Evolutionary conservation across 805 yeast species (phyloP).

Genomic region (Candida argentea): DNA sequence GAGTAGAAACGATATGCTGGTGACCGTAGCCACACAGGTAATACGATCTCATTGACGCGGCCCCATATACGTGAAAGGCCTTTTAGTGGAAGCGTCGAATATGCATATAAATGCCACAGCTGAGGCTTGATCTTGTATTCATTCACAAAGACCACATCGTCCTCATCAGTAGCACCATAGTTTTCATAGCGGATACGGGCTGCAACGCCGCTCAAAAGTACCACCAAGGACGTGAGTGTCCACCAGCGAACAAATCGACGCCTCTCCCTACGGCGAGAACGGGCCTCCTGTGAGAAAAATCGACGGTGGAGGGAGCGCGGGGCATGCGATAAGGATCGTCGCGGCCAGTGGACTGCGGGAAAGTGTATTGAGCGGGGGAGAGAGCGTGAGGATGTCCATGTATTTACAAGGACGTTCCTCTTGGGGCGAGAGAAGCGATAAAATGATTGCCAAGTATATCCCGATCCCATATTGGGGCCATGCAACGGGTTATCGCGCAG

Average conservation of each 20-base stretch:
- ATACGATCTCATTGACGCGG: slow-evolving; percentile 63
- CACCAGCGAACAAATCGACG: slow-evolving; percentile 40
- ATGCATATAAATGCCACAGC: slow-evolving; percentile 85
- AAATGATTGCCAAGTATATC: too few species aligned
- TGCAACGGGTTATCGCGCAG: too few species aligned
- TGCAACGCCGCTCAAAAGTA: slow-evolving; percentile 46
- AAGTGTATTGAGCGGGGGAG: slow-evolving; percentile 8
- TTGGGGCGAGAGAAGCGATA: slow-evolving; percentile 51
- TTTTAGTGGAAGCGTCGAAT: slow-evolving; percentile 83
- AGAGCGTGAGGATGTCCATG: slow-evolving; percentile 24
- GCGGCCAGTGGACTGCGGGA: slow-evolving; percentile 15
- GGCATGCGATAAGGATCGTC: slow-evolving; percentile 25
- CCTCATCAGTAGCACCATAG: slow-evolving; percentile 18
- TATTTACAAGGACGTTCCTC: slow-evolving; percentile 39
- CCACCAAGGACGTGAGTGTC: slow-evolving; percentile 43
- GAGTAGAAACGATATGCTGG: slow-evolving; percentile 78
- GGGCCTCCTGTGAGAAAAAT: slow-evolving; percentile 33
- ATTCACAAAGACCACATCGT: slow-evolving; percentile 17
- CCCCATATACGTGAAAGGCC: slow-evolving; percentile 95
- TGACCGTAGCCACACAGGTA: slow-evolving; percentile 82
- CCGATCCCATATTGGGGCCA: too few species aligned
- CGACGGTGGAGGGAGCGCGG: slow-evolving; percentile 28
- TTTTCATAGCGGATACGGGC: slow-evolving; percentile 32
- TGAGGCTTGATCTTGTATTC: slow-evolving; percentile 47
- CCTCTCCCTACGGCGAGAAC: slow-evolving; percentile 28